A percentile compares a stretch with the other conserved stretches of the same genome.
These are phyloP conservation scores for Veloboletus limbatus DNA, from an alignment of 1,284 basidiomycete species.

Conservation along the genomic window DNA sequence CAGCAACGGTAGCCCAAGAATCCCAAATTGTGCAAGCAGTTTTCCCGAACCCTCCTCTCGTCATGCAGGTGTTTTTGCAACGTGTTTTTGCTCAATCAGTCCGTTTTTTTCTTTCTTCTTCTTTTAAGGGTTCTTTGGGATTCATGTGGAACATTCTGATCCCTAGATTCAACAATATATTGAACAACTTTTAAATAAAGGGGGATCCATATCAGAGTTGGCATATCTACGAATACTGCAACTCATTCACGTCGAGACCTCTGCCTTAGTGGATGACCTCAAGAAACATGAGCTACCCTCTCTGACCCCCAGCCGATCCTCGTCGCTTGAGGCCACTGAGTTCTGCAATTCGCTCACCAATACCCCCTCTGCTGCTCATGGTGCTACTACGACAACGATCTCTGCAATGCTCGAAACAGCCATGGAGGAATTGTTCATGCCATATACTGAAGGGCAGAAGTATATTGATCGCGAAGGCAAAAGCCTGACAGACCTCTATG, in stretches of 20 bases:
- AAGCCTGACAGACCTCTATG: conserved; percentile 83
- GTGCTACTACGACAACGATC: conserved; percentile 50
- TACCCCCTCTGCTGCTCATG: conserved; percentile 38
- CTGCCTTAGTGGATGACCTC: conserved; percentile 85
- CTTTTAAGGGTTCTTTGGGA: not conserved
- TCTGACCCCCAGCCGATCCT: conserved; percentile 50
- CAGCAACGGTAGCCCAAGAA: conserved; percentile 90
- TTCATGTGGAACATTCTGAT: conserved; percentile 9
- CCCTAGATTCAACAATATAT: conserved; percentile 90
- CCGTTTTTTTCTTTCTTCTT: conserved; percentile 39
- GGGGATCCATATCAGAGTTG: conserved; percentile 76
- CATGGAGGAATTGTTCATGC: conserved; percentile 95
- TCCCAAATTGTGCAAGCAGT: conserved; percentile 98
- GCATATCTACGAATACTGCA: conserved; percentile 91
- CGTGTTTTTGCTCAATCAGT: conserved; percentile 98
- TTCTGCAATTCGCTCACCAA: conserved; percentile 55
- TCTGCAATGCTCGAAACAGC: conserved; percentile 89
- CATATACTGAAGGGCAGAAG: conserved; percentile 87
- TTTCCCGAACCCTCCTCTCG: conserved; percentile 95
- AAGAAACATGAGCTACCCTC: conserved; percentile 88
- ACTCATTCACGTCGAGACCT: conserved; percentile 80
- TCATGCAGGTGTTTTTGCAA: conserved; percentile 98
- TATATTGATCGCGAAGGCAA: conserved; percentile 94
- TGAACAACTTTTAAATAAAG: conserved; percentile 79
- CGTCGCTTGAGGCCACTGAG: conserved; percentile 55